Base-by-base conservation (phyloP, 1,284 basidiomycete species). In the Ustilago shanxiensis region DNA sequence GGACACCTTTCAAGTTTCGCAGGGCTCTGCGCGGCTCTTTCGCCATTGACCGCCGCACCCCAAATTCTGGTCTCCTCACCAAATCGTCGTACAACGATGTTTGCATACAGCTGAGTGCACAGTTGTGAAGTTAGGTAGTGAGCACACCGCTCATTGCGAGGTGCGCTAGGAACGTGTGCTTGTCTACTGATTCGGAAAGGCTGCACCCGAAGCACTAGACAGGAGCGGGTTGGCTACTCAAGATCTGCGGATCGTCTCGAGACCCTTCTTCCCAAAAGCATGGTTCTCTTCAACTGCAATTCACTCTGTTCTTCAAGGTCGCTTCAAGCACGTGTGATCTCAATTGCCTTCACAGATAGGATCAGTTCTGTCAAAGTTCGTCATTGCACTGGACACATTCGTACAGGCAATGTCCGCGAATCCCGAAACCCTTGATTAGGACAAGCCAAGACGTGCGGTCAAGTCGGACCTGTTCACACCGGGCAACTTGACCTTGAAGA, bases 401-500 rank as follows among this genome's bases (percentile, higher is more conserved):
- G 7, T 44, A 14, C 20, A 20, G n/a, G 20, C 20, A 44, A 44
- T 6, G 41, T 44, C 41, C 20, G 41, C n/a, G 41, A 20, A 44
- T 20, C 18, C 41, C 41, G 41, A 26, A 53, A 24, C 24, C 10
- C 11, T 53, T 47, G 14, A 63, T 20, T 45, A 22, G 13, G 52
- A 60, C 16, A 74, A 59, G 6, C 62, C 66, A 20, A 74, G 72
- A 47, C 66, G 62, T 44, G 59, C 20, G n/a, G 66, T 24, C 62
- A 74, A 13, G 31, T 69, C 72, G 24, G 55, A 39, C 49, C 79
- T 66, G 44, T 65, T 66, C 77, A 83, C 62, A 54, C 82, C 88
- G 1, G 91, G 91, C 2, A 92, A 85, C 1, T 91, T 91, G 18
- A 92, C 88, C 28, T 90, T 87, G 87, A 90, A 92, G 3, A 92